Conservation (phyloP, 2,329 filamentous ascomycete genomes). For the Talaromyces amestolkiae region DNA sequence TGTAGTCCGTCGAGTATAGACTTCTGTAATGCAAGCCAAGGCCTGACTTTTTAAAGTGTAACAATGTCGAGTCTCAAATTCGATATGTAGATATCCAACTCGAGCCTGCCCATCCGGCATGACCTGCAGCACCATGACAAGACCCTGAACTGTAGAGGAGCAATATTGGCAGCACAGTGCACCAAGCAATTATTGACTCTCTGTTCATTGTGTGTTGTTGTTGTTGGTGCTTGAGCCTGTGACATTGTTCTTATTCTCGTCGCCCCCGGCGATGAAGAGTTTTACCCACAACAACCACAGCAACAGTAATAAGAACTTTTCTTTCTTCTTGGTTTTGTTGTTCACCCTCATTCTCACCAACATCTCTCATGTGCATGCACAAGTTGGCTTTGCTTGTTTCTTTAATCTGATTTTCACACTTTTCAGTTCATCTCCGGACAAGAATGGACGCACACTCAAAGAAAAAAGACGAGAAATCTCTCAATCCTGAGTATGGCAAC, state of each 20-base stretch:
- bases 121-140: not conserved
- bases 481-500: not conserved
- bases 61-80: not conserved
- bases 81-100: not conserved
- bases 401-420: not conserved
- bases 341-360: not conserved
- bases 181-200: not conserved
- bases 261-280: constrained; percentile 15
- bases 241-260: constrained; percentile 4
- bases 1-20: not conserved
- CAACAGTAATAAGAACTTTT: not conserved
- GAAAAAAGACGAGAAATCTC: not conserved
- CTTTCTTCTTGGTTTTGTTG: not conserved
- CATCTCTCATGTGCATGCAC: not conserved
- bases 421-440: not conserved
- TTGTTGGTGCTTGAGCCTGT: not conserved
- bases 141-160: not conserved
- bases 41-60: too few relatives aligned
- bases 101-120: not conserved
- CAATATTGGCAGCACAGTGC: not conserved
- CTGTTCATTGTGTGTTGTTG: not conserved
- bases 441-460: not conserved
- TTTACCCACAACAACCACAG: not conserved
- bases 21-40: not conserved
- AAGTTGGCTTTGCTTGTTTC: not conserved